Base-by-base conservation (phyloP, 495 filamentous ascomycete species). In the Penicillium waksmanii region DNA sequence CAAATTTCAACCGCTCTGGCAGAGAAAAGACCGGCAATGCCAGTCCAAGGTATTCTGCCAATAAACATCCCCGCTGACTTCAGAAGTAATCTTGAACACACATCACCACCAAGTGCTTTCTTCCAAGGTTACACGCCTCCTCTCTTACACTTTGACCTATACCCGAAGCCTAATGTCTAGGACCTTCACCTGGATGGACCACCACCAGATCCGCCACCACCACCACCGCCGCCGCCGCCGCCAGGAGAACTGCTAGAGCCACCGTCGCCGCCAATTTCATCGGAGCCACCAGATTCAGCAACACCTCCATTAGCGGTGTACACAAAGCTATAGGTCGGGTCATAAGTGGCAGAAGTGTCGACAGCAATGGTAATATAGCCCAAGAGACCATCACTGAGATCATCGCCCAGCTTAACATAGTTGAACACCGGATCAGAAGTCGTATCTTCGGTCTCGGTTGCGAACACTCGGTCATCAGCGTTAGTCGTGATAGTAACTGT, bases 401-500 rank as follows among this genome's bases (percentile, higher is more conserved):
- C 64, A 40, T 80, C 77, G 13, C 82, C 82, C 11, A 87, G 77
- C 36, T 70, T 69, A 13, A 78, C 72, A 59, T 81, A 85, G 56
- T 84, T 73, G 47, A 82, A 67, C 51, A 85, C 76, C 25, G 85
- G 83, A 66, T 86, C 82, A 56, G 81, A 81, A 36, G 64, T 68
- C 13, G 60, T 64, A 51, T 73, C 72, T 54, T 78, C 80, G 48
- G 74, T 75, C 34, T 75, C 76, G 56, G 73, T 66, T 19, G 68
- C 59, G 60, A 79, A 77, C 31, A 80, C 69, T 34, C 69, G 66
- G 65, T 86, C 84, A 35, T 74, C 72, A 3, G 66, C 63, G 64
- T 86, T 86, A 0, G 57, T 62, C 6, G 72, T 78, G 35, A 83
- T 43, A 19, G 52, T 36, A 38, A 76, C 64, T 15, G 58, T 76